Evolutionary conservation across 2,329 filamentous ascomycete genomes (phyloP), one percentile per base, ranked within the genome.

Genomic region (Penicillium sp.): DNA sequence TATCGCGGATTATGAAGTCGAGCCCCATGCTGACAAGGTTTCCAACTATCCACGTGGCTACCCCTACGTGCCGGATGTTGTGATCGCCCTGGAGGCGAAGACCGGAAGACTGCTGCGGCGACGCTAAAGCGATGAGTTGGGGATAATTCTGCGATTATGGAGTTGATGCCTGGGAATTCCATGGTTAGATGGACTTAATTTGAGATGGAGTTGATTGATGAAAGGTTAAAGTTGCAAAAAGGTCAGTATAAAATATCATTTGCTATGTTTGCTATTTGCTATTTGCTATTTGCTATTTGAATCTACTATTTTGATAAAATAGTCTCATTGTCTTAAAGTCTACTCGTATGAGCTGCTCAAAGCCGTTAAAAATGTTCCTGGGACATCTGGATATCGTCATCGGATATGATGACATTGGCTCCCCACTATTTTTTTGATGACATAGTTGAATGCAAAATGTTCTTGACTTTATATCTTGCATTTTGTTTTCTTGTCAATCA

Each of bases 341-440:
- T 5, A 19, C 2, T 19, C 12, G 6, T 3, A 4, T 19, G 40
- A 31, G 26, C 26, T 28, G 4, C 4, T 22, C 22, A 22, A 22
- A 28, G 9, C 7, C 6, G 26, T 8, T 28, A 10, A 31, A n/a
- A 33, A 12, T 33, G 43, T 45, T 19, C 43, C 22, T 47, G 44
- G 44, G 4, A 36, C 4, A 22, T 22, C 26, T 28, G 11, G 11
- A 31, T 31, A 33, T 10, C 16, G 28, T 48, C 36, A 31, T 53
- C 28, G 25, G n/a, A 28, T 48, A 53, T 42, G 51, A 53, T 49
- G 51, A 53, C 51, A 42, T 53, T 19, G 12, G 11, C 30, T 31
- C 30, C 30, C 30, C 44, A 53, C 37, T 53, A 35, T 41, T 47
- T 14, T 14, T 25, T 3, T 25, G 22, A 53, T 53, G 51, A 53